A percentile compares a stretch with the other conserved stretches of the same genome.
These are phyloP conservation scores for Circinella minor DNA, from an alignment of 371 early-diverging fungal genomes.

Conservation along the genomic window DNA sequence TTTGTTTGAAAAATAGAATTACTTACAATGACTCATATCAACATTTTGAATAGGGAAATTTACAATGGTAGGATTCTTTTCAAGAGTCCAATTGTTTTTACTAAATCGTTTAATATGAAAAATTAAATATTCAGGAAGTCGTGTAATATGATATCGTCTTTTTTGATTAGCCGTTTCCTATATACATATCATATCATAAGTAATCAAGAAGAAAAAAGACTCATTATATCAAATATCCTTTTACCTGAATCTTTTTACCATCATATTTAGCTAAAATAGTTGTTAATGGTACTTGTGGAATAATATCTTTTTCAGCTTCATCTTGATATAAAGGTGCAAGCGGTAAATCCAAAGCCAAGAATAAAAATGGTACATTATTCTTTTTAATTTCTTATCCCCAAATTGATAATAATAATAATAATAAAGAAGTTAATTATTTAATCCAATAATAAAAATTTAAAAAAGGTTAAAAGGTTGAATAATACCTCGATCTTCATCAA, in stretches of 20 bases:
- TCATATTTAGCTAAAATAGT: conserved; percentile 87
- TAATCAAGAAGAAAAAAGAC: neutral
- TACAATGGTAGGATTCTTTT: conserved; percentile 98
- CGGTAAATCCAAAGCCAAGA: conserved; percentile 91
- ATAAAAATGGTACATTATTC: conserved; percentile 74
- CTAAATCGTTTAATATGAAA: conserved; percentile 92
- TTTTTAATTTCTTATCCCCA: conserved; percentile 50
- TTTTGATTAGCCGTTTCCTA: conserved; percentile 72
- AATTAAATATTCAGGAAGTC: conserved; percentile 87
- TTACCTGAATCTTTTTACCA: conserved; percentile 74
- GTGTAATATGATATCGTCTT: conserved; percentile 74
- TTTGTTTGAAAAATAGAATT: no score
- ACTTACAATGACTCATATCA: conserved; percentile 78
- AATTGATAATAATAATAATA: no score
- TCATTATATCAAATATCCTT: neutral
- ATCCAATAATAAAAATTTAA: no score
- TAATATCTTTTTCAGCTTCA: conserved; percentile 85
- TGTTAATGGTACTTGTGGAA: conserved; percentile 89
- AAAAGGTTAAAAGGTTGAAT: no score
- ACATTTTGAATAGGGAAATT: conserved; percentile 90
- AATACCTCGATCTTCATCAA: conserved; percentile 52
- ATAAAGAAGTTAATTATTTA: no score
- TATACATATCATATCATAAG: neutral
- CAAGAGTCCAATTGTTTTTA: conserved; percentile 85
- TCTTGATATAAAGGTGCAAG: conserved; percentile 93